Evolutionary conservation across 495 filamentous ascomycete species (phyloP), one percentile per base, ranked within the genome.

Genomic region (Bathelium albidoporum): DNA sequence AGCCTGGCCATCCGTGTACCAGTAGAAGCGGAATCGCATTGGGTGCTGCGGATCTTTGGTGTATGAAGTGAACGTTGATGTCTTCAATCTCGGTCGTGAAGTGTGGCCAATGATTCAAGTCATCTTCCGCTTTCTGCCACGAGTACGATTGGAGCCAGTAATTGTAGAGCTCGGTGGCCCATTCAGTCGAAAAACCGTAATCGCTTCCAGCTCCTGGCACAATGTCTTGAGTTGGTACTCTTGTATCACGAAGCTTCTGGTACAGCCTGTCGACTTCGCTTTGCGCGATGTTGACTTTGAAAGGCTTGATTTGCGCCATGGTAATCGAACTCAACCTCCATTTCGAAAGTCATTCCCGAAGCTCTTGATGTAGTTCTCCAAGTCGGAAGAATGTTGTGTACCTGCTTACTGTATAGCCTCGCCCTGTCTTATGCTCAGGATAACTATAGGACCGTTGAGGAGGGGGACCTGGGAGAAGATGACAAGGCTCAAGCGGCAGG

Each of bases 1-100:
- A 70, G 36, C 76, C 73, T 16, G 76, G 74, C 76, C 74, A 77
- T 58, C 74, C 74, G 63, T 77, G 75, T 9, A 73, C 45, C 43
- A 74, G 68, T 22, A 77, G 64, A 14, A 77, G 70, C 16, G 74
- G 74, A 31, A 75, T 72, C n/a, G 74, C 71, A 43, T 67, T 65
- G 32, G 20, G 32, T 16, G 52, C 41, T 12, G 59, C 36, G 53
- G 70, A 64, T 28, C 1, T 58, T 1, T 63, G 16, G 62, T 61
- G 55, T 16, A 62, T 29, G 62, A 62, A 61, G 41, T 61, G 62
- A 52, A 64, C 67, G 12, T 59, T 60, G 31, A 65, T 26, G 43
- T 61, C 34, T 61, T 69, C 65, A 60, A 65, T 20, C 18, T 39
- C 28, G 16, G 49, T 60, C 59, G 34, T 62, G 39, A 49, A 64